Evolutionary conservation across 2,329 filamentous ascomycete genomes (phyloP).

Genomic region (Byssoonygena ceratinophila): DNA sequence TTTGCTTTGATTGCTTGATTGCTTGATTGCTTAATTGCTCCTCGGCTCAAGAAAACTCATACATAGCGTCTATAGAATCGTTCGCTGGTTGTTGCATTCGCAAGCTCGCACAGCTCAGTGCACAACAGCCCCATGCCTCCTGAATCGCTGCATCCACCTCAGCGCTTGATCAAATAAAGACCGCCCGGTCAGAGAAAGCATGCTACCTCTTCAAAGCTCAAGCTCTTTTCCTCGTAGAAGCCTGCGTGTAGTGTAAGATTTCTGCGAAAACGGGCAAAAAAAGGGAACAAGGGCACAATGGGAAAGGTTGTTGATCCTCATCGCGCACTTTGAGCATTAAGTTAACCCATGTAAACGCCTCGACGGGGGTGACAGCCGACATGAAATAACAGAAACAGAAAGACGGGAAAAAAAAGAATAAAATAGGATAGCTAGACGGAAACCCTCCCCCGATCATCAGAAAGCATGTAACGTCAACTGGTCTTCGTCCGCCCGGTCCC

Average conservation of each 20-base stretch:
- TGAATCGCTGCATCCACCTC: not conserved
- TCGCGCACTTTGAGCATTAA: conserved; percentile 2
- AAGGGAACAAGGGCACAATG: not conserved
- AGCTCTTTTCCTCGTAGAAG: not conserved
- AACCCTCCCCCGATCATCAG: conserved; percentile 3
- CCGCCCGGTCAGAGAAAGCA: not conserved
- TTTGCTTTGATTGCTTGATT: not conserved
- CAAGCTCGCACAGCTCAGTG: conserved; percentile 1
- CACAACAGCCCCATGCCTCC: not conserved
- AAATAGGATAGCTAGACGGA: conserved; percentile 2
- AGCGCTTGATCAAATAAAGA: not conserved
- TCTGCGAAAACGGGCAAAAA: not conserved
- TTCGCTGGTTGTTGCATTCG: not conserved
- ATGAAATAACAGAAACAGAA: not conserved
- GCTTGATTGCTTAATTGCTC: too few species aligned
- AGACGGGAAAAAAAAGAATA: not conserved
- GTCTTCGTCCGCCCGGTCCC: not conserved
- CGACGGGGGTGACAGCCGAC: not conserved
- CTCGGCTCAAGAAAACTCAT: not conserved
- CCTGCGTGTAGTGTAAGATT: not conserved
- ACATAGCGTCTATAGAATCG: conserved; percentile 4
- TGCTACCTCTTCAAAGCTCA: not conserved
- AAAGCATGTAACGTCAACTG: conserved; percentile 4
- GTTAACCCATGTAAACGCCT: conserved; percentile 8
- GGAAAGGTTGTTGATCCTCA: conserved; percentile 4